Percentiles rank a stretch among this genome's conserved stretches.
Evolutionary conservation across 805 yeast species (phyloP).

Genomic region (Myxozyma neotropica): DNA sequence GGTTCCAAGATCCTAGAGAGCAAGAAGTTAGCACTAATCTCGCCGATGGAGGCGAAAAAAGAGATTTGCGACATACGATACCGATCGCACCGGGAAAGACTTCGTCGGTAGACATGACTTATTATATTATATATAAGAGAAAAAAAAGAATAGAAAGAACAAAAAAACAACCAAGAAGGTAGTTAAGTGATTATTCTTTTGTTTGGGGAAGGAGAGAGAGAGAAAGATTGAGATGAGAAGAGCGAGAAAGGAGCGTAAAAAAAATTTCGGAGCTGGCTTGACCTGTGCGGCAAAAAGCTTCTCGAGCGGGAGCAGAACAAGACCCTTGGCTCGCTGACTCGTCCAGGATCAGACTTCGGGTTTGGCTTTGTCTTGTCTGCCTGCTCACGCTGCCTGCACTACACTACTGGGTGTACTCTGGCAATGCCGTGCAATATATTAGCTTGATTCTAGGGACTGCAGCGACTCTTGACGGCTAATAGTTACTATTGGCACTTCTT

Average conservation of each 20-base stretch:
- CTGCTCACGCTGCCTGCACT: neutral
- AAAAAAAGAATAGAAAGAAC: constrained; percentile 7
- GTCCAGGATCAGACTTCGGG: too few species aligned
- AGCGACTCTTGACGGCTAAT: too few species aligned
- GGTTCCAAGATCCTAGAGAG: constrained; percentile 36
- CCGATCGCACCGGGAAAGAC: constrained; percentile 99
- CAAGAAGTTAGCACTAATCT: neutral
- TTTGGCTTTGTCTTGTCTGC: too few species aligned
- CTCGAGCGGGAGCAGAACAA: neutral
- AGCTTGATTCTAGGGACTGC: too few species aligned
- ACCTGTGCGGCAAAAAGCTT: neutral
- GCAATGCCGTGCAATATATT: too few species aligned
- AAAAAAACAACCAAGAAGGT: neutral
- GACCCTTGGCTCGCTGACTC: too few species aligned
- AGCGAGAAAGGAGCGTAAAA: neutral
- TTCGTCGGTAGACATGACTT: constrained; percentile 64
- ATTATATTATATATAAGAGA: neutral
- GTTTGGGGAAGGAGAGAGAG: neutral
- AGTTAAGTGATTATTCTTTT: neutral
- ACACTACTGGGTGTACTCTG: too few species aligned
- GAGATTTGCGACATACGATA: constrained; percentile 57
- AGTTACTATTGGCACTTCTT: too few species aligned
- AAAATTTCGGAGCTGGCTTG: neutral
- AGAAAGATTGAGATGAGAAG: neutral
- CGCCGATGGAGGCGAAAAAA: neutral